Percentiles rank a stretch among this genome's conserved stretches.
Evolutionary conservation across 768 basidiomycete genomes (phyloP).

Genomic region (Kwoniella shandongensis): DNA sequence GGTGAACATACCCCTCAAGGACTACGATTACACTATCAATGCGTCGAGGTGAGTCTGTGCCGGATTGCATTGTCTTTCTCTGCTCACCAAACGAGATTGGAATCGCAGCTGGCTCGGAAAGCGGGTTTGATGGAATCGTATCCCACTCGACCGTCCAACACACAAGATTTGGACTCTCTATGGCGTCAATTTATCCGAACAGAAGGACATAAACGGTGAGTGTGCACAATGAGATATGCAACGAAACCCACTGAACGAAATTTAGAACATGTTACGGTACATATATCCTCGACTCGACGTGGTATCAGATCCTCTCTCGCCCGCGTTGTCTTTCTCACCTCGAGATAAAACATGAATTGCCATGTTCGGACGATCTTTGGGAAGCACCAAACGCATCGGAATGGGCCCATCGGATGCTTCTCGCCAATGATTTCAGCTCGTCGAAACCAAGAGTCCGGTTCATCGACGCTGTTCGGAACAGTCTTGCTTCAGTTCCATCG

Average conservation of each 20-base stretch:
- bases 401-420: slow-evolving; percentile 34
- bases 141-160: slow-evolving; percentile 14
- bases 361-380: slow-evolving; percentile 27
- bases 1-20: slow-evolving; percentile 24
- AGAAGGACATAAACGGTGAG: slow-evolving; percentile 67
- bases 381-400: slow-evolving; percentile 4
- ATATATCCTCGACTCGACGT: slow-evolving; percentile 34
- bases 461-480: slow-evolving; percentile 21
- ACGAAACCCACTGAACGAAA: not conserved
- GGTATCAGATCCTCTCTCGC: slow-evolving; percentile 36
- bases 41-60: slow-evolving; percentile 29
- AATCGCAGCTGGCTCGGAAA: slow-evolving; percentile 22
- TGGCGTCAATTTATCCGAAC: slow-evolving; percentile 32
- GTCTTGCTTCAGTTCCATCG: slow-evolving; percentile 1
- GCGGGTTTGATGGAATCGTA: slow-evolving; percentile 37
- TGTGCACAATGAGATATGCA: slow-evolving; percentile 13
- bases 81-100: no score
- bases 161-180: slow-evolving; percentile 25
- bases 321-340: slow-evolving; percentile 40
- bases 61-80: no score
- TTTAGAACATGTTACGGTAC: slow-evolving; percentile 30
- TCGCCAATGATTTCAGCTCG: not conserved
- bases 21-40: slow-evolving; percentile 21
- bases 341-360: slow-evolving; percentile 46
- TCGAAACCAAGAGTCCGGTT: slow-evolving; percentile 26